phyloP scores from a whole-genome alignment of 768 basidiomycete species.

The Boletus sensibilis region DNA sequence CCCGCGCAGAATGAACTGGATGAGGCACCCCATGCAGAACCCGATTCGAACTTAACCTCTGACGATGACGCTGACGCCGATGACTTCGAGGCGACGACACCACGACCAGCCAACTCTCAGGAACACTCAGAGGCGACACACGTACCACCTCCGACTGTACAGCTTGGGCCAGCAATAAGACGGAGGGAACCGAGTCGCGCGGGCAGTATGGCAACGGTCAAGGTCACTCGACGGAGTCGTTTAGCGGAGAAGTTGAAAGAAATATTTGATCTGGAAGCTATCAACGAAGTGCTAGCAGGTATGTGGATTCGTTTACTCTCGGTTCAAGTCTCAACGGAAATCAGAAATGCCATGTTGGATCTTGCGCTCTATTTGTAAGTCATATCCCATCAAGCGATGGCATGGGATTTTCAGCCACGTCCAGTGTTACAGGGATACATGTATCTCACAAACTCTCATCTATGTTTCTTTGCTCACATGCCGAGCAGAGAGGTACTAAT shows the following conservation, averaged over 20 bases:
- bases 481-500: constrained; percentile 75
- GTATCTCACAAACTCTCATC: constrained; percentile 89
- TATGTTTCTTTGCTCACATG: constrained; percentile 98
- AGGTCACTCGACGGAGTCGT: constrained; percentile 60
- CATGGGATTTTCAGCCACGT: constrained; percentile 2
- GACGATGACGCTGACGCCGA: constrained; percentile 56
- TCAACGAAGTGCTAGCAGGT: constrained; percentile 86
- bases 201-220: constrained; percentile 74
- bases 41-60: constrained; percentile 35
- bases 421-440: constrained; percentile 95
- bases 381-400: neutral
- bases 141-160: constrained; percentile 6
- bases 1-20: constrained; percentile 28
- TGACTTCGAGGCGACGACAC: constrained; percentile 58
- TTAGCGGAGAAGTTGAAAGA: constrained; percentile 88
- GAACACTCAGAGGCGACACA: constrained; percentile 7
- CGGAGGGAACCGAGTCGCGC: constrained; percentile 38
- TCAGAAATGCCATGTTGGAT: constrained; percentile 94
- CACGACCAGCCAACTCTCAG: constrained; percentile 34
- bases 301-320: constrained; percentile 23
- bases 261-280: constrained; percentile 78
- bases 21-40: constrained; percentile 32
- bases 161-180: constrained; percentile 21
- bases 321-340: constrained; percentile 4
- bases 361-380: constrained; percentile 83